Evolutionary conservation across 192 early-diverging fungal genomes (phyloP).

Genomic region (Obelidium mucronatum): DNA sequence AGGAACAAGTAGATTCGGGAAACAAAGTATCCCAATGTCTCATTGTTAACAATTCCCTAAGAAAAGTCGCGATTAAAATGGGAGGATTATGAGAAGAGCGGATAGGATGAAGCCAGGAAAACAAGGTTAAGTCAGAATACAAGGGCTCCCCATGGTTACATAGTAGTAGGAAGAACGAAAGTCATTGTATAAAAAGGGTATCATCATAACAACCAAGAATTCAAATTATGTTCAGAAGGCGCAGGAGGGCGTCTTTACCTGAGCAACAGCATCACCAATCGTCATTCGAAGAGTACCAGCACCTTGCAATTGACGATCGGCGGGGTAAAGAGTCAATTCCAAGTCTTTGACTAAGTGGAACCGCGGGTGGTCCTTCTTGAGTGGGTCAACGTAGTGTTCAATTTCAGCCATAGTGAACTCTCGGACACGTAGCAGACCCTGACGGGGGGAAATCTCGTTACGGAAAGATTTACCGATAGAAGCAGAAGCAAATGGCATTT

Average conservation of each 20-base stretch:
- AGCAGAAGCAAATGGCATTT: conserved; percentile 99
- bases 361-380: conserved; percentile 89
- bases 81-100: neutral
- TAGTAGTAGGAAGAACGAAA: conserved; percentile 34
- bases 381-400: conserved; percentile 98
- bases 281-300: conserved; percentile 75
- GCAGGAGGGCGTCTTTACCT: conserved; percentile 40
- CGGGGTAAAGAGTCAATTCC: conserved; percentile 80
- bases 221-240: neutral
- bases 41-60: conserved; percentile 87
- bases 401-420: conserved; percentile 76
- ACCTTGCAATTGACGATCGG: conserved; percentile 77
- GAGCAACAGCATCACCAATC: conserved; percentile 91
- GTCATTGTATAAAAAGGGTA: conserved; percentile 31
- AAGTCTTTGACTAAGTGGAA: conserved; percentile 87
- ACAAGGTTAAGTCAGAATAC: conserved; percentile 11
- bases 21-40: conserved; percentile 99
- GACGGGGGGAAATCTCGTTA: conserved; percentile 97
- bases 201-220: conserved; percentile 31
- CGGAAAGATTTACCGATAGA: conserved; percentile 98
- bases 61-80: neutral
- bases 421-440: conserved; percentile 93
- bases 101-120: neutral
- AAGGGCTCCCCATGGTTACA: conserved; percentile 29
- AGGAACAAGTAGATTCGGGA: conserved; percentile 94